These are phyloP conservation scores for Agrocybe pediades DNA, from an alignment of 768 basidiomycete genomes.

Conservation along the genomic window DNA sequence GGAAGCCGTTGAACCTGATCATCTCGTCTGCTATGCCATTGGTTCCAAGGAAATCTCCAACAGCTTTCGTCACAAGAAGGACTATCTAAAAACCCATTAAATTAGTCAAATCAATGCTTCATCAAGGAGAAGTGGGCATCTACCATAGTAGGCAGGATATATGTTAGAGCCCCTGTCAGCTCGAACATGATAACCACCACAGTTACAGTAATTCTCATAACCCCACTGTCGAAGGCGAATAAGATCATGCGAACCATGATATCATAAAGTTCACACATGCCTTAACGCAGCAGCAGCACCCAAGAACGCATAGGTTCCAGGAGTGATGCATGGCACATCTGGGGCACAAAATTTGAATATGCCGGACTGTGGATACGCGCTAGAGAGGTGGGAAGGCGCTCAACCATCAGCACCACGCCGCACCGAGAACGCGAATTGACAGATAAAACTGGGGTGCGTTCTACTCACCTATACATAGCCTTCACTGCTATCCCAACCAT, in stretches of 20 bases:
- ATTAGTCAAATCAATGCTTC: neutral
- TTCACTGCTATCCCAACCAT: slow-evolving; percentile 98
- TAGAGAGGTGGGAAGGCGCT: slow-evolving; percentile 33
- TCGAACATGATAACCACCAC: slow-evolving; percentile 99
- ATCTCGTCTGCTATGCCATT: slow-evolving; percentile 96
- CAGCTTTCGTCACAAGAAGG: slow-evolving; percentile 93
- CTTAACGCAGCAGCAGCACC: slow-evolving; percentile 96
- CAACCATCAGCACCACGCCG: neutral
- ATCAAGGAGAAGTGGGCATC: neutral
- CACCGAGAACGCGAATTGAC: too few relatives aligned
- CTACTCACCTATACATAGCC: slow-evolving; percentile 78
- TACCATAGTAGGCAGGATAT: slow-evolving; percentile 98
- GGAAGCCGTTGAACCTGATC: slow-evolving; percentile 97
- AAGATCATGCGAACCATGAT: slow-evolving; percentile 7
- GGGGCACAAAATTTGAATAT: slow-evolving; percentile 91
- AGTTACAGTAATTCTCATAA: slow-evolving; percentile 96
- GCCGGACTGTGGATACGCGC: slow-evolving; percentile 80
- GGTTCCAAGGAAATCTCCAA: slow-evolving; percentile 91
- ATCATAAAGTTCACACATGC: slow-evolving; percentile 39
- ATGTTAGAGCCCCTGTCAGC: slow-evolving; percentile 94
- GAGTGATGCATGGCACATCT: slow-evolving; percentile 95
- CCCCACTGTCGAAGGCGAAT: slow-evolving; percentile 57
- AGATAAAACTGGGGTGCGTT: neutral
- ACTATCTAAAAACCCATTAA: slow-evolving; percentile 69
- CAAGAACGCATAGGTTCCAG: slow-evolving; percentile 96